Percentiles rank a stretch among this genome's conserved stretches.
These are phyloP conservation scores for Plasmopara viticola DNA, from an alignment of 352 stramenopile species.

Conservation along the genomic window DNA sequence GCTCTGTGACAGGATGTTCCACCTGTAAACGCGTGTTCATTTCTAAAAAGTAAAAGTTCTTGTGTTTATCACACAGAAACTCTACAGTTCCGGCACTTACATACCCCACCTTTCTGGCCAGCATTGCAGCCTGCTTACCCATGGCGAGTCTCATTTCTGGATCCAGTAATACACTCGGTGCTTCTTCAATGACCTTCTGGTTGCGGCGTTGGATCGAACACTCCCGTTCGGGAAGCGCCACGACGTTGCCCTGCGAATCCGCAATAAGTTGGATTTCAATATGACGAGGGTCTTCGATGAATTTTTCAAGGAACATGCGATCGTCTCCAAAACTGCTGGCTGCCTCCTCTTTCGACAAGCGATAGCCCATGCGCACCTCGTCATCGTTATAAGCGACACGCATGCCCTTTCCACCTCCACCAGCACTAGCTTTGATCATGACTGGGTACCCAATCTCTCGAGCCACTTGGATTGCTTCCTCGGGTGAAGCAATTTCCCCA, in stretches of 20 bases:
- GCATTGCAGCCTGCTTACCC: constrained; percentile 83
- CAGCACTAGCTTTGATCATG: constrained; percentile 96
- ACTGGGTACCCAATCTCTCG: constrained; percentile 95
- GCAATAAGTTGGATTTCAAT: constrained; percentile 97
- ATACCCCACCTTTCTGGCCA: constrained; percentile 93
- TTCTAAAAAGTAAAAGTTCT: constrained; percentile 98
- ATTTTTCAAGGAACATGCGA: constrained; percentile 96
- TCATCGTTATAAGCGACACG: constrained; percentile 90
- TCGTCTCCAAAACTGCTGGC: constrained; percentile 92
- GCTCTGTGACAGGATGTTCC: constrained; percentile 96
- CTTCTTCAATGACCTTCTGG: constrained; percentile 97
- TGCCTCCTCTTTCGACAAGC: constrained; percentile 82
- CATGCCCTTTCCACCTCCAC: constrained; percentile 96
- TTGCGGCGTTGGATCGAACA: constrained; percentile 96
- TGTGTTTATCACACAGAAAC: constrained; percentile 93
- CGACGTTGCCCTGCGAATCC: constrained; percentile 87
- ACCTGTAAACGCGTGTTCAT: constrained; percentile 96
- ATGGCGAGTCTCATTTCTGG: constrained; percentile 79
- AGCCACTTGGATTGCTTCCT: constrained; percentile 83
- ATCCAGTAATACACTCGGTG: constrained; percentile 84
- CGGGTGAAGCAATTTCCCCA: constrained; percentile 68
- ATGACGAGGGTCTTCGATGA: constrained; percentile 94
- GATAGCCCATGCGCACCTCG: constrained; percentile 84
- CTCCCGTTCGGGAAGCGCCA: constrained; percentile 92
- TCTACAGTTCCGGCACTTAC: constrained; percentile 94